Base-by-base conservation (phyloP, 2,329 filamentous ascomycete species). In the Colletotrichum costaricense region DNA sequence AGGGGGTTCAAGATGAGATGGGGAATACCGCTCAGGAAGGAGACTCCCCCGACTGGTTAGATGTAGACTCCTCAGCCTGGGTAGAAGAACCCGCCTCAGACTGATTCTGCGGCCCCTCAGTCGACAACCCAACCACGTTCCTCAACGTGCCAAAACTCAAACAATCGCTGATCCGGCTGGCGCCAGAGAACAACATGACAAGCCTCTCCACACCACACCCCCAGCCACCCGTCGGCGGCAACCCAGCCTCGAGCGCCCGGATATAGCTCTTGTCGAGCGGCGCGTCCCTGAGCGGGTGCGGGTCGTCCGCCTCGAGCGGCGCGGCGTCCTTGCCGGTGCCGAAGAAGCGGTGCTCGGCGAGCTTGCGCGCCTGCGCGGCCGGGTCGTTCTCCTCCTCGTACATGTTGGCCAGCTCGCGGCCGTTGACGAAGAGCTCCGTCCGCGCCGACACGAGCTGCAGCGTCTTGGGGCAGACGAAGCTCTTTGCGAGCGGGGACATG, bases 311-410 rank as follows among this genome's bases (percentile, higher is more conserved):
- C 75, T 54, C 72, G 22, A 64, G 55, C 2, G 59, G 58, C 52
- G 58, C 58, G 1, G 59, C 30, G 22, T 78, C 76, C 63, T 76
- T 80, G 76, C 83, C 63, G 26, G 67, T 84, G 56, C 82, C 80
- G 24, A 83, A 78, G 30, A 77, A 81, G 33, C 84, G 81, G 76
- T 91, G 88, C 11, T 83, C 88, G 59, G 91, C 83, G 76, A 99
- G 95, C 82, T 99, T 99, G 68, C 89, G 87, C 58, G 94, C 89
- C 84, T 99, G 97, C 78, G 93, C 93, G 67, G 93, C 92, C 0
- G 97, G 97, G 64, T 94, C 94, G 82, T 99, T 99, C 81, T 99
- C 97, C 83, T 99, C 97, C 82, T 99, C 97, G 82, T 99, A 99
- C 86, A 96, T 97, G 82, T 99, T 99, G 74, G 96, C 94, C 38